These are phyloP conservation scores for Drechslera avenae DNA, from an alignment of 2,329 filamentous ascomycete genomes.

Conservation along the genomic window DNA sequence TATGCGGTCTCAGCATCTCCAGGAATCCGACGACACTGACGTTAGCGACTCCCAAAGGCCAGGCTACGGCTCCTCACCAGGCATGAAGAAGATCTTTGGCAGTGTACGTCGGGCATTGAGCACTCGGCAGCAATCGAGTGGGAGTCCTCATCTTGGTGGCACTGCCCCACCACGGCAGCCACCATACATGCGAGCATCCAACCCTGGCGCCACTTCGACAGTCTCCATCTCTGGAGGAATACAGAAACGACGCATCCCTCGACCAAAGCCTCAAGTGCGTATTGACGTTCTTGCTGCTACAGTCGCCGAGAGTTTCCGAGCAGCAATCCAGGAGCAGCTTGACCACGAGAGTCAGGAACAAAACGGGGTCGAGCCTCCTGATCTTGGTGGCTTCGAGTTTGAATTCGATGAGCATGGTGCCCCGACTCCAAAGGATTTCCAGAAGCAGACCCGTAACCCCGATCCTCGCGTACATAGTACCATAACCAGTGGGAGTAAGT, in stretches of 20 bases:
- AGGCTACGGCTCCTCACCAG: constrained; percentile 55
- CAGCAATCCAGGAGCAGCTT: constrained; percentile 69
- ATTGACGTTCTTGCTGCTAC: constrained; percentile 84
- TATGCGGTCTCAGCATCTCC: constrained; percentile 40
- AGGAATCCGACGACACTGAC: constrained; percentile 36
- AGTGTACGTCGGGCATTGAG: constrained; percentile 84
- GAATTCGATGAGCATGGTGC: constrained; percentile 38
- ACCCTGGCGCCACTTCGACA: constrained; percentile 32
- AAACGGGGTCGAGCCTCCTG: constrained; percentile 23
- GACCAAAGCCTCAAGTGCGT: constrained; percentile 59
- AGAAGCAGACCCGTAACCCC: constrained; percentile 19
- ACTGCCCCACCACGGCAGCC: constrained; percentile 28
- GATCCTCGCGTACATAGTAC: constrained; percentile 55
- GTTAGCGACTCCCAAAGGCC: constrained; percentile 29
- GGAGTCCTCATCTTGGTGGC: constrained; percentile 30
- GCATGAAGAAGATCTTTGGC: constrained; percentile 84
- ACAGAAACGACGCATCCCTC: constrained; percentile 40
- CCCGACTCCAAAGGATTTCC: constrained; percentile 14
- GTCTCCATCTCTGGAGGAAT: constrained; percentile 35
- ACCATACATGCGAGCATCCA: constrained; percentile 36
- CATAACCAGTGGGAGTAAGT: constrained; percentile 82
- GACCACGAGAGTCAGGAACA: constrained; percentile 36
- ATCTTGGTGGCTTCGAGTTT: constrained; percentile 43
- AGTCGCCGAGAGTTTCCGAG: constrained; percentile 78
- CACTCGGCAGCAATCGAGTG: constrained; percentile 53